These are phyloP conservation scores for Uronychia binucleata DNA, from an alignment of 73 alveolate species.

Conservation along the genomic window DNA sequence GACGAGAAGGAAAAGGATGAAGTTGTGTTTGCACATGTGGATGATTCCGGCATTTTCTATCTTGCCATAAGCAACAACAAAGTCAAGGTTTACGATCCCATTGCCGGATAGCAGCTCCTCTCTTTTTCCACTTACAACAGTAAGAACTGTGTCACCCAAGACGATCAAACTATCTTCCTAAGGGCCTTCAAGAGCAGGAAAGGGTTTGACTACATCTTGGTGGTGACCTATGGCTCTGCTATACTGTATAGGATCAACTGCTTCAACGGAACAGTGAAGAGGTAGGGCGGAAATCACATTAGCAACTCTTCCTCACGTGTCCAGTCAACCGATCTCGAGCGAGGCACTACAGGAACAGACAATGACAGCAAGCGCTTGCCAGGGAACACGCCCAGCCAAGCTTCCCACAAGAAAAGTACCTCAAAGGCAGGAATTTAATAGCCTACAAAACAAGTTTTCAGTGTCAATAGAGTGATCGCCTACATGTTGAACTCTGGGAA, in stretches of 20 bases:
- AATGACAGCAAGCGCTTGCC: not conserved
- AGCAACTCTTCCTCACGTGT: not conserved
- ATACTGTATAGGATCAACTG: not conserved
- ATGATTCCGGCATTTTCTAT: not conserved
- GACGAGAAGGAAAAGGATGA: not conserved
- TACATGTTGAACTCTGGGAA: not conserved
- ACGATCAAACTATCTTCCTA: not conserved
- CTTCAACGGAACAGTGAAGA: not conserved
- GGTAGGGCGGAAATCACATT: no score
- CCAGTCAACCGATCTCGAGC: not conserved
- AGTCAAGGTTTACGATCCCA: not conserved
- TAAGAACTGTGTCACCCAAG: not conserved
- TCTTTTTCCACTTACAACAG: not conserved
- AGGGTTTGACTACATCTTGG: not conserved
- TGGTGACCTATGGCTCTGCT: not conserved
- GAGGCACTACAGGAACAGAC: not conserved
- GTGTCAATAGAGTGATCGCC: not conserved
- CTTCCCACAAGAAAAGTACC: not conserved
- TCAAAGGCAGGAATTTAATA: not conserved
- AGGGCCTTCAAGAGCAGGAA: not conserved
- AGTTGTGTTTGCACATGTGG: not conserved
- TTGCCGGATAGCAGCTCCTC: not conserved
- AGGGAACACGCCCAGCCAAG: not conserved
- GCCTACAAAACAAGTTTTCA: not conserved
- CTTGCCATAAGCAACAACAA: not conserved